Conservation (phyloP, 768 basidiomycete species). For the Hydnomerulius pinastri region DNA sequence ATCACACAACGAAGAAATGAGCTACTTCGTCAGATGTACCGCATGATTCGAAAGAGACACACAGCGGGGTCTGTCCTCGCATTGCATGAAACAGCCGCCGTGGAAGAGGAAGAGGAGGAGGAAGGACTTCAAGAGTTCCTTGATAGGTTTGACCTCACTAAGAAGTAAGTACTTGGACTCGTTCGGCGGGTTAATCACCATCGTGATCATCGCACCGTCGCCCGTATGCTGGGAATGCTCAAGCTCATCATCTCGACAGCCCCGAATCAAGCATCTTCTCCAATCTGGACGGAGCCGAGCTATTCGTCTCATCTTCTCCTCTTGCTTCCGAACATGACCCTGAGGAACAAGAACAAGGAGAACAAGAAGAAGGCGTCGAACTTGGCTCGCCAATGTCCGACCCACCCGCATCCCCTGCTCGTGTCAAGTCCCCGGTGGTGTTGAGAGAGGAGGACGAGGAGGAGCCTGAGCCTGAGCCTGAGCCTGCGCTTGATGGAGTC, state of each 20-base stretch:
- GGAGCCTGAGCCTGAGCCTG: too few species aligned
- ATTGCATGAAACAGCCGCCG: constrained; percentile 37
- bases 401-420: constrained; percentile 31
- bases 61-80: constrained; percentile 42
- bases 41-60: constrained; percentile 58
- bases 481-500: constrained; percentile 19
- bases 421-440: constrained; percentile 21
- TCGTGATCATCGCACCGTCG: too few species aligned
- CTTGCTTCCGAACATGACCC: constrained; percentile 10
- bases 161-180: constrained; percentile 42
- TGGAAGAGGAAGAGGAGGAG: constrained; percentile 35
- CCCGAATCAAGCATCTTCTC: constrained; percentile 43
- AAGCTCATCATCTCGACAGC: constrained; percentile 27
- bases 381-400: constrained; percentile 36
- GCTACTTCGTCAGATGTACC: constrained; percentile 70
- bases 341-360: constrained; percentile 7
- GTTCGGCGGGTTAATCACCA: too few species aligned
- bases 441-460: constrained; percentile 28
- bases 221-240: too few species aligned
- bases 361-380: constrained; percentile 16
- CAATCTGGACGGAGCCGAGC: constrained; percentile 36
- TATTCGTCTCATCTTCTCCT: constrained; percentile 22
- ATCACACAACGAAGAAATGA: constrained; percentile 69
- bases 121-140: constrained; percentile 50
- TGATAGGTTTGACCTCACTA: constrained; percentile 54